Evolutionary conservation across 2,329 filamentous ascomycete species (phyloP), one percentile per base, ranked within the genome.

Genomic region (Ophiobolus disseminans): DNA sequence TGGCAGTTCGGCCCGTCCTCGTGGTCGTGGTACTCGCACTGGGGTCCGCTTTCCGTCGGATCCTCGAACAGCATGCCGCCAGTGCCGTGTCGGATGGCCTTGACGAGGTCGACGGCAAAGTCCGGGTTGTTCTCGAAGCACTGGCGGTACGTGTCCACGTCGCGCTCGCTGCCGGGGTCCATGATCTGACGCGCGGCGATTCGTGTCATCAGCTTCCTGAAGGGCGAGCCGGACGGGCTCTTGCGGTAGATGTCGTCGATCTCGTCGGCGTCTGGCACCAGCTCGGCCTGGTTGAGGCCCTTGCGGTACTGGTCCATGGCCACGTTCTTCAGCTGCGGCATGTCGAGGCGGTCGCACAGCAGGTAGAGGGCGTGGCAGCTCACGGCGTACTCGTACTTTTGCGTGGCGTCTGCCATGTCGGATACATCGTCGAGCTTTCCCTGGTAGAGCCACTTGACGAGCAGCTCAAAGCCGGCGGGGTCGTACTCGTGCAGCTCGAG

Each of bases 131-230:
- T 66, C 22, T 76, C 72, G 61, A 82, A 81, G 57, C 79, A 82
- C 31, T 71, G 68, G 28, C 76, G 75, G 56, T 83, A 83, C 3
- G 72, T 74, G 20, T 77, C 73, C 3, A 79, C 76, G 59, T 81
- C 75, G 47, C 76, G 75, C 32, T 80, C 73, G 44, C 70, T 76
- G 22, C 76, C 78, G 0, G 80, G 80, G 55, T 82, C 80, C 80
- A 83, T 82, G 51, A 82, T 80, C 66, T 83, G 80, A 20, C 80
- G 71, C 4, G 80, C 80, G n/a, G 80, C 80, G 38, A 83, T 82
- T 52, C 74, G 72, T 44, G 77, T 76, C 75, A 82, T 78, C 16
- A 82, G 69, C 22, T 64, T 71, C 26, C 79, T 72, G 60, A 82
- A 82, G 1, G 79, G 78, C 43, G 77, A 80, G 3, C 64, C 69